These are phyloP conservation scores for Paracorniculantispora psalliotae DNA, from an alignment of 2,329 filamentous ascomycete species.

Conservation along the genomic window DNA sequence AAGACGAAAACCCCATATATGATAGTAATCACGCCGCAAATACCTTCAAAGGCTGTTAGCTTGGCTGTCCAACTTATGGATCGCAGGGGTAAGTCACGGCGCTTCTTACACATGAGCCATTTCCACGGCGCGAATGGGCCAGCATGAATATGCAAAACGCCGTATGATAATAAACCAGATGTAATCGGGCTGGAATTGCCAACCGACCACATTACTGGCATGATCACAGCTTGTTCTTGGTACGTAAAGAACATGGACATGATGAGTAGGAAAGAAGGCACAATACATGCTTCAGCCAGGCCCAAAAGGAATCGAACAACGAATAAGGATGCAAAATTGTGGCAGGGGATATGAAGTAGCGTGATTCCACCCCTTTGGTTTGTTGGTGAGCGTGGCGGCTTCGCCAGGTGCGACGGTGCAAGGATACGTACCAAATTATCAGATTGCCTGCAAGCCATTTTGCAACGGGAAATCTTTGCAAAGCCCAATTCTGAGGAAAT, in stretches of 20 bases:
- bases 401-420: not conserved
- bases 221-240: constrained; percentile 28
- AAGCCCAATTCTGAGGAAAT: constrained; percentile 37
- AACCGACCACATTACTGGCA: constrained; percentile 36
- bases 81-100: no score
- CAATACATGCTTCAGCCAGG: constrained; percentile 23
- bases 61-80: not conserved
- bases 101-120: constrained; percentile 36
- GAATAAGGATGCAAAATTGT: constrained; percentile 23
- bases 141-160: constrained; percentile 29
- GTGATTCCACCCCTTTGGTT: constrained; percentile 24
- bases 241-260: constrained; percentile 34
- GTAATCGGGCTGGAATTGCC: constrained; percentile 30
- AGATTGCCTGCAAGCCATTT: constrained; percentile 33
- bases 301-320: constrained; percentile 26
- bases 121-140: constrained; percentile 33
- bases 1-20: constrained; percentile 17
- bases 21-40: constrained; percentile 17
- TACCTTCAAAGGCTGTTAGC: constrained; percentile 10
- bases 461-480: constrained; percentile 41
- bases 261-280: constrained; percentile 20
- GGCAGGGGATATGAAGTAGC: constrained; percentile 25
- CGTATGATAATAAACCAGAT: constrained; percentile 27
- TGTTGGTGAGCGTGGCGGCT: not conserved
- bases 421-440: constrained; percentile 17